Conservation (phyloP, 2,329 filamentous ascomycete species). For the Aspergillus fischeri region DNA sequence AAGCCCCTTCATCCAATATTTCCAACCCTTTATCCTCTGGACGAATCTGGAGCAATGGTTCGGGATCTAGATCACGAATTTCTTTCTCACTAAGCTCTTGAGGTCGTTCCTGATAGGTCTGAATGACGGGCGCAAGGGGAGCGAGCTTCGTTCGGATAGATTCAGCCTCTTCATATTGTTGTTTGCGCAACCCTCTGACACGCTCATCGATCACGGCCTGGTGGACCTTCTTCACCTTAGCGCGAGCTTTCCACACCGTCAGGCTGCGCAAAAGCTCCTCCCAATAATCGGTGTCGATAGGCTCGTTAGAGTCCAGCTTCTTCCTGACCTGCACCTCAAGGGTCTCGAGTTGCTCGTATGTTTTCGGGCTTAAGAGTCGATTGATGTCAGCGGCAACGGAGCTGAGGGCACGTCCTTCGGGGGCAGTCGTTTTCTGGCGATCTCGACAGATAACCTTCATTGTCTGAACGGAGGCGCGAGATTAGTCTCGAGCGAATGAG, state of each 20-base stretch:
- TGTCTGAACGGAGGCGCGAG: slow-evolving; percentile 48
- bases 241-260: slow-evolving; percentile 86
- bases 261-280: slow-evolving; percentile 83
- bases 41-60: slow-evolving; percentile 61
- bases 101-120: slow-evolving; percentile 9
- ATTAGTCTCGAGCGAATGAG: slow-evolving; percentile 7
- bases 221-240: slow-evolving; percentile 73
- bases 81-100: slow-evolving; percentile 27
- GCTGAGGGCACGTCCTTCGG: slow-evolving; percentile 71
- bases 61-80: slow-evolving; percentile 55
- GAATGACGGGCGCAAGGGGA: slow-evolving; percentile 42
- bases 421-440: slow-evolving; percentile 60
- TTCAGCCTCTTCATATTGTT: slow-evolving; percentile 65
- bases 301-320: slow-evolving; percentile 83
- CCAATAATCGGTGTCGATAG: slow-evolving; percentile 97
- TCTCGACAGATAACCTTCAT: slow-evolving; percentile 81
- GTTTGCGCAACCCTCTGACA: slow-evolving; percentile 60
- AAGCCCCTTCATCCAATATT: slow-evolving; percentile 55
- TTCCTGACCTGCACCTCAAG: slow-evolving; percentile 81
- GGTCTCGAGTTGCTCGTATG: slow-evolving; percentile 76
- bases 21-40: slow-evolving; percentile 60
- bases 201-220: slow-evolving; percentile 69
- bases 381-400: slow-evolving; percentile 87
- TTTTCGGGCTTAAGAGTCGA: slow-evolving; percentile 78
- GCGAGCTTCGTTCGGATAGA: slow-evolving; percentile 52